Conservation (phyloP, 495 filamentous ascomycete species). For the Penicillium coffeae region DNA sequence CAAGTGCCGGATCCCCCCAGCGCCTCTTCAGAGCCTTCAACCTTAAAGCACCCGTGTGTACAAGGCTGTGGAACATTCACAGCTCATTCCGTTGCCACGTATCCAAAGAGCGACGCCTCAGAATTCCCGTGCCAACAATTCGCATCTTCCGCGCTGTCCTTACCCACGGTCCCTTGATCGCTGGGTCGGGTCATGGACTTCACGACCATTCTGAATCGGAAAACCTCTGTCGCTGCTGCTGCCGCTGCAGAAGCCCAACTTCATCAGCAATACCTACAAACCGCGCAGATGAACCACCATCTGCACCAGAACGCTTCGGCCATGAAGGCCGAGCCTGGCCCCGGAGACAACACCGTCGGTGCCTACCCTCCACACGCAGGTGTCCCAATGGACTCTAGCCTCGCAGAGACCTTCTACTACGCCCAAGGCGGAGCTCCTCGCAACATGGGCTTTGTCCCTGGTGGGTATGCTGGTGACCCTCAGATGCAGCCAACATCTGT, state of each 20-base stretch:
- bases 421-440: slow-evolving; percentile 52
- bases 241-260: slow-evolving; percentile 48
- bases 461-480: slow-evolving; percentile 30
- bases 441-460: slow-evolving; percentile 44
- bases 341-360: slow-evolving; percentile 60
- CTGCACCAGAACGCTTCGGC: slow-evolving; percentile 35
- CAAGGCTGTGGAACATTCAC: neutral
- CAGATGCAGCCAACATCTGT: slow-evolving; percentile 31
- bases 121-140: slow-evolving; percentile 9
- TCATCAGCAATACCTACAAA: slow-evolving; percentile 54
- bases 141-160: slow-evolving; percentile 28
- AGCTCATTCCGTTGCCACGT: neutral
- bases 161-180: slow-evolving; percentile 30
- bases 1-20: neutral
- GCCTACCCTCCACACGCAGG: slow-evolving; percentile 53
- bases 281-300: slow-evolving; percentile 34
- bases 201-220: slow-evolving; percentile 64
- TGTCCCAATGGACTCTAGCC: slow-evolving; percentile 40
- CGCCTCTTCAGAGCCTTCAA: neutral
- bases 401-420: slow-evolving; percentile 26
- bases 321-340: slow-evolving; percentile 63
- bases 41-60: neutral
- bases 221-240: slow-evolving; percentile 50
- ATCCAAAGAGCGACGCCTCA: neutral
- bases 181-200: slow-evolving; percentile 61